Base-by-base conservation (phyloP, 768 basidiomycete species). In the Chiua virens region DNA sequence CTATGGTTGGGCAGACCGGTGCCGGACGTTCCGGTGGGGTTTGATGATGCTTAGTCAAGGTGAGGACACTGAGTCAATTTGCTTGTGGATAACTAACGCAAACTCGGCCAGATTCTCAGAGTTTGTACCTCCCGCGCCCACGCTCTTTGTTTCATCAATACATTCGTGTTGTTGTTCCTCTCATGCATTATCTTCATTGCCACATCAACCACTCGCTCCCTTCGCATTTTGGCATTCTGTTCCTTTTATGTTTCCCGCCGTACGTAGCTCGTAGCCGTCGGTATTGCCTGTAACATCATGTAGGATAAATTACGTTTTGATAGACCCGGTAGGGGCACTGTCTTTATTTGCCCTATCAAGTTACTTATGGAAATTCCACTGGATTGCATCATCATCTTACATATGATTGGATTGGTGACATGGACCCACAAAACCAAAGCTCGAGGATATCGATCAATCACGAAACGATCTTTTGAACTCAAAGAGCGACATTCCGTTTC, bases 21-120 rank as follows among this genome's bases (percentile, higher is more conserved):
- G 15, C 55, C 67, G 5, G 67, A 71, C 13, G 67, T 68, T 8
- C 67, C 67, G 11, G 49, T 47, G 9, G 67, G 64, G 28, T 64
- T 65, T 53, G 67, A 67, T 8, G 62, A 69, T 15, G 23, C 52
- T 51, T 21, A 55, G 17, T 23, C 39, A 6, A 53, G 57, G 59
- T 55, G 34, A 54, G 53, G 21, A 23, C 11, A 3, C 27, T 23
- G 11, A 4, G 10, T 48, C n/a, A 6, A 36, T 18, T 20, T 27
- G 37, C 21, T 17, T 37, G 42, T 6, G 34, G 32, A 22, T 30
- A 36, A 20, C 34, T 53, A 25, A 63, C 14, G 34, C 10, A 1
- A 17, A 15, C 30, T 27, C 28, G 15, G 17, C 28, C 34, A 36
- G 22, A 34, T 25, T 8, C 15, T 15, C 23, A 51, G 42, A 37